Conservation (phyloP, 129 eudicot genomes). For the Rutidosis leptorrhynchoides region DNA sequence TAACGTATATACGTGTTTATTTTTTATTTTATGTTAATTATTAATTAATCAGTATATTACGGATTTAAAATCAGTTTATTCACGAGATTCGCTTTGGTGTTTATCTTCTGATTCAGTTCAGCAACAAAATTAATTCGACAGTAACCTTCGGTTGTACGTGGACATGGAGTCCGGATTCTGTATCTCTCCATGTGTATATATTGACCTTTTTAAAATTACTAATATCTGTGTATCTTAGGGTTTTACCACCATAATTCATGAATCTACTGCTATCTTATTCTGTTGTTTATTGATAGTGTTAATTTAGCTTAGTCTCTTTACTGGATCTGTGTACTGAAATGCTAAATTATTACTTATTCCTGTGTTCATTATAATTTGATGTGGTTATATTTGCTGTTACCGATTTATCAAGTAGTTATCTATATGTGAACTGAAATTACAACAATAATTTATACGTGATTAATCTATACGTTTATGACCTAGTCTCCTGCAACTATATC, state of each 20-base stretch:
- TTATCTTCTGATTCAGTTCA: not conserved
- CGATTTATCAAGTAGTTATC: too few relatives aligned
- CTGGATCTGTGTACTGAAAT: not conserved
- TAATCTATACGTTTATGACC: too few relatives aligned
- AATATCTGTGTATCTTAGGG: not conserved
- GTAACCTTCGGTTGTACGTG: constrained; percentile 1
- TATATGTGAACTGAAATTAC: too few relatives aligned
- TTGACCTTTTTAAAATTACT: not conserved
- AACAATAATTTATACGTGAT: too few relatives aligned
- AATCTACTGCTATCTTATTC: not conserved
- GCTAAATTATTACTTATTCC: not conserved
- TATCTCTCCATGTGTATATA: not conserved
- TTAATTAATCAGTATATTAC: not conserved
- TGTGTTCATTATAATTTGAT: too few relatives aligned
- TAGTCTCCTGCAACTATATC: too few relatives aligned
- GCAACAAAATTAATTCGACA: not conserved
- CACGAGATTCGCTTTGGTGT: not conserved
- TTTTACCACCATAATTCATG: not conserved
- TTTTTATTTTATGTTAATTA: not conserved
- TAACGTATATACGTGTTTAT: not conserved
- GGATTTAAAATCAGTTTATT: not conserved
- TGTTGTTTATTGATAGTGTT: not conserved
- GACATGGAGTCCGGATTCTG: constrained; percentile 2
- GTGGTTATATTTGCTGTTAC: too few relatives aligned
- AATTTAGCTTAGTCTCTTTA: not conserved